Base-by-base conservation (phyloP, 2,329 filamentous ascomycete genomes). In the Phialophora expanda region DNA sequence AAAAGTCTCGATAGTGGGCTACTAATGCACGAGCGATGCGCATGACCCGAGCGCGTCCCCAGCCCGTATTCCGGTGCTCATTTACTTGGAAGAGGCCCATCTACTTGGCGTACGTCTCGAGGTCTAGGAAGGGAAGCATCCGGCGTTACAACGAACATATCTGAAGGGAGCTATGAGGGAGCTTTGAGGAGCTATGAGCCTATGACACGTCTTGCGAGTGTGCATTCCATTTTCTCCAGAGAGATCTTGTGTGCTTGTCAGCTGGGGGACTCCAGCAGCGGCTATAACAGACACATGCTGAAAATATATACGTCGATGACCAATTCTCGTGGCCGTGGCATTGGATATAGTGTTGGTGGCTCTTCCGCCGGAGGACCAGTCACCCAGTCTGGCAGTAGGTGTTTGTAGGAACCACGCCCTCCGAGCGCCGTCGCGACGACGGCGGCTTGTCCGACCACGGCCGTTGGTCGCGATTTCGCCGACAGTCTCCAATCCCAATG, bases 281-380 rank as follows among this genome's bases (percentile, higher is more conserved):
- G 26, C 24, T 20, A 50, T 20, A 22, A 50, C 6, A 26, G 38
- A 26, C 34, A 26, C 56, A 12, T 59, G 28, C 26, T 30, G 44
- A 22, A 22, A 46, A 50, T 22, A 26, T 44, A 57, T 32, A 57
- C 26, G n/a, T 55, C 26, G 55, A 57, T 57, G 58, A 44, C 30
- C 46, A 53, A 41, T 61, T 34, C 48, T n/a, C 26, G 26, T 55
- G 17, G 38, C 38, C 38, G 53, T 26, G 48, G 48, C 26, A 59
- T 61, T 61, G 58, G 58, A 61, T 61, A 54, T 53, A 34, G 58
- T 53, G 51, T 53, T 24, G 46, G 11, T 17, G 58, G 58, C 28
- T 41, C 22, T 51, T 32, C 41, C 28, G n/a, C 51, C 22, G 7
- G 22, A 22, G 22, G 11, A 17, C 30, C 14, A 34, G n/a, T n/a